These are phyloP conservation scores for Dipodascus albidus DNA, from an alignment of 805 yeast genomes.

Conservation along the genomic window DNA sequence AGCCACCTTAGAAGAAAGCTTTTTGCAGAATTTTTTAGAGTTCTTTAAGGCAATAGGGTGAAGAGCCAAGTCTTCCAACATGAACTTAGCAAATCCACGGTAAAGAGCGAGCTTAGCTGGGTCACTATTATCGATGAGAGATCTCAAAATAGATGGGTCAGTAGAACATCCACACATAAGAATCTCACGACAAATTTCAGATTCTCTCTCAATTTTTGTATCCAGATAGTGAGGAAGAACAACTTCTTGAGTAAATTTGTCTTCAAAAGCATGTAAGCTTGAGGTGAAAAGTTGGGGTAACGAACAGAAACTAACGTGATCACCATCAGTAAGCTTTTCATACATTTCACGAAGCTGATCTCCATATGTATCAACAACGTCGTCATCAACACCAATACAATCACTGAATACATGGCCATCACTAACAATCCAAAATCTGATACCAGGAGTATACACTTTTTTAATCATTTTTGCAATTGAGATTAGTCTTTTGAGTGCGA, in stretches of 20 bases:
- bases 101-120: not conserved
- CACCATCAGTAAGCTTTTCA: not conserved
- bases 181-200: conserved; percentile 1
- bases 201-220: not conserved
- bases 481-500: not conserved
- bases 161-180: not conserved
- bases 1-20: not conserved
- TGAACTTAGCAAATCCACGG: conserved; percentile 1
- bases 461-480: not conserved
- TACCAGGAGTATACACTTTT: not conserved
- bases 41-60: not conserved
- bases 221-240: conserved; percentile 1
- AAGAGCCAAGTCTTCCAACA: conserved; percentile 1
- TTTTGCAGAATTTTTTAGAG: not conserved
- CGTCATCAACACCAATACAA: conserved; percentile 1
- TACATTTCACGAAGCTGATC: not conserved
- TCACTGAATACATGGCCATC: not conserved
- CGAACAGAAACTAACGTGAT: not conserved
- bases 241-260: not conserved
- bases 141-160: not conserved
- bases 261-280: not conserved
- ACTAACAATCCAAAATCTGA: not conserved
- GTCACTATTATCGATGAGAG: conserved; percentile 1
- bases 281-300: not conserved
- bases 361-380: not conserved